Evolutionary conservation across 2,329 filamentous ascomycete species (phyloP), one percentile per base, ranked within the genome.

Genomic region (Claviceps digitariae): DNA sequence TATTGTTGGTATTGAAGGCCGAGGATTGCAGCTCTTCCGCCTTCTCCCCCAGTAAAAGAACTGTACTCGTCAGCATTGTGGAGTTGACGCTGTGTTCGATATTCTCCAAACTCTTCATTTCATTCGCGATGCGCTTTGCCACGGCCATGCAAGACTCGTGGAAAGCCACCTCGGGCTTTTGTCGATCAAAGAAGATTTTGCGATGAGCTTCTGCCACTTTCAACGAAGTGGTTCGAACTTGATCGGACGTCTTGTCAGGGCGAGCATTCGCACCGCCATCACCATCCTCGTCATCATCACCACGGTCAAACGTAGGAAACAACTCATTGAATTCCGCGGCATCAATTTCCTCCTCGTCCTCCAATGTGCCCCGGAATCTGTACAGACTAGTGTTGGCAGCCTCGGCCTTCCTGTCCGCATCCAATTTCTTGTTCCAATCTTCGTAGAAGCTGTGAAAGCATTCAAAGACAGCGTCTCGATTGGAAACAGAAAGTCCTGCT

Each of bases 341-440:
- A 51, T 89, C 81, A 10, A 79, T 73, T 60, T 86, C 84, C 53
- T 94, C 86, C 58, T 87, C 82, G 48, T 90, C 84, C 56, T 90
- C 86, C 41, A 80, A 72, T 41, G 82, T 84, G 34, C 90, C 91
- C 57, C 82, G 81, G 70, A 93, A 96, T 21, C 83, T 84, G 67
- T 95, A 98, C 41, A 95, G 69, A 57, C 86, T 90, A 5, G 79
- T 81, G 57, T 85, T 87, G 29, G 80, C 77, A 20, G 86, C 84
- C 59, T 86, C 82, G 48, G 86, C 80, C 60, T 83, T 81, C 61
- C 88, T 85, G 58, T 96, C 90, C 21, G 81, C 74, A 52, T 84
- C 79, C 2, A 95, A 78, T 63, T 85, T 84, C 50, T 79, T 77
- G 59, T 81, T 87, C 90, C 91, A 98, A 50, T 90, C 77, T 17